phyloP scores from a whole-genome alignment of 495 filamentous ascomycete species.

The Penicillium steckii region DNA sequence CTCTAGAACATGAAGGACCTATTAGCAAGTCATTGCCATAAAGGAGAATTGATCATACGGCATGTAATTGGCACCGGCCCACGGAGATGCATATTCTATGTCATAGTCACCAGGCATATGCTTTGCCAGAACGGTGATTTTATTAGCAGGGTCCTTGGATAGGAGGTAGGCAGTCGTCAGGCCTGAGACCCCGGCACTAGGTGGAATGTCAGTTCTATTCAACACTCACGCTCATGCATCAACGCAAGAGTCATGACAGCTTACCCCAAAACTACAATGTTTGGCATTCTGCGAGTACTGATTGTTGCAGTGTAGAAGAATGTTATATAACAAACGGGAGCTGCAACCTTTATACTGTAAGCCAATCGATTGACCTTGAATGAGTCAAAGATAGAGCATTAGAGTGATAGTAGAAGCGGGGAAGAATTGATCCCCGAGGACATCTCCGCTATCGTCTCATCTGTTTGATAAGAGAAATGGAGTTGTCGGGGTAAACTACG shows the following conservation, averaged over 20 bases:
- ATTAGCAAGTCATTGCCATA: no score
- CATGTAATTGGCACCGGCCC: slow-evolving; percentile 90
- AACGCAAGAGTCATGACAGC: slow-evolving; percentile 7
- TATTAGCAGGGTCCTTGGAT: slow-evolving; percentile 63
- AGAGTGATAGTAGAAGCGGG: background rate
- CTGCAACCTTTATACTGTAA: no score
- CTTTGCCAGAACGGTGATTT: slow-evolving; percentile 83
- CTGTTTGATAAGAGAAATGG: slow-evolving; percentile 22
- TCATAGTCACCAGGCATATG: slow-evolving; percentile 99
- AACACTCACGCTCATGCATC: background rate
- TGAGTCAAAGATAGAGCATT: background rate
- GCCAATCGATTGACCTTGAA: background rate
- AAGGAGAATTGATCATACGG: slow-evolving; percentile 55
- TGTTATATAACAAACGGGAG: no score
- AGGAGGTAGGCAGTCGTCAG: slow-evolving; percentile 88
- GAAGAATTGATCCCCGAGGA: slow-evolving; percentile 3
- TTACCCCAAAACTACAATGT: slow-evolving; percentile 67
- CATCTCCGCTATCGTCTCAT: slow-evolving; percentile 12
- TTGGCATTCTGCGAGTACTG: slow-evolving; percentile 38
- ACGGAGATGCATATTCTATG: slow-evolving; percentile 92
- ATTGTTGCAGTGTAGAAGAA: no score
- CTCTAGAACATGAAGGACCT: no score
- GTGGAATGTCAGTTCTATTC: slow-evolving; percentile 10
- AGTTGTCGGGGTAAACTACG: slow-evolving; percentile 8
- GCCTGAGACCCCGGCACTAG: slow-evolving; percentile 85